A percentile compares a stretch with the other conserved stretches of the same genome.
Evolutionary conservation across 2,329 filamentous ascomycete genomes (phyloP).

Genomic region (Cercospora nicotianae): DNA sequence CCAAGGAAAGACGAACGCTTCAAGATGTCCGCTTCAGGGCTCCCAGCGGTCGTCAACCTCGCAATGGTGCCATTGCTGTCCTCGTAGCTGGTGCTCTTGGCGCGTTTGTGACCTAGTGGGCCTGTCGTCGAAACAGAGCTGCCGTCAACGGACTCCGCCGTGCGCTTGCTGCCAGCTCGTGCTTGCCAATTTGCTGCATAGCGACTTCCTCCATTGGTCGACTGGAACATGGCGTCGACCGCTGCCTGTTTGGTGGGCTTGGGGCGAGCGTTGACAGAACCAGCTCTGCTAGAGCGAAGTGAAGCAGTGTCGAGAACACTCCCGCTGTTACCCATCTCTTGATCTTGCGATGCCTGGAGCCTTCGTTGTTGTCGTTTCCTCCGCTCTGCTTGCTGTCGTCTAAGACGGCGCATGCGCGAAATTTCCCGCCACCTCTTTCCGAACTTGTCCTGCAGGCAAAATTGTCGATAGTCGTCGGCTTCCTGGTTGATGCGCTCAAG

Average conservation of each 20-base stretch:
- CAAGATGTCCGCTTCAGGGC: conserved; percentile 24
- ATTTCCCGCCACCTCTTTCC: conserved; percentile 40
- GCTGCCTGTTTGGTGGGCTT: conserved; percentile 6
- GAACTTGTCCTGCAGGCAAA: conserved; percentile 41
- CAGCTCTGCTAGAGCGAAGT: conserved; percentile 16
- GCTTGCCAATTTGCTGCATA: conserved; percentile 20
- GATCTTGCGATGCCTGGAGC: conserved; percentile 26
- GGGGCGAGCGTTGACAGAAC: background rate
- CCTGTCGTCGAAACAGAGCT: conserved; percentile 12
- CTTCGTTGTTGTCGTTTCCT: conserved; percentile 35
- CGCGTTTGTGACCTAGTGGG: conserved; percentile 32
- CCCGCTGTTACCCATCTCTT: conserved; percentile 12
- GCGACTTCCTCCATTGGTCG: conserved; percentile 21
- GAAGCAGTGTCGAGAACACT: conserved; percentile 21
- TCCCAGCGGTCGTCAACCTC: conserved; percentile 22
- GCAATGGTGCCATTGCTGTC: conserved; percentile 27
- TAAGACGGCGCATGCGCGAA: conserved; percentile 9
- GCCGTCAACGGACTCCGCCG: conserved; percentile 28
- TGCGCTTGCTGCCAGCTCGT: conserved; percentile 31
- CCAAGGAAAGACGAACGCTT: conserved; percentile 37
- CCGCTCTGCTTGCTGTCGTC: conserved; percentile 6
- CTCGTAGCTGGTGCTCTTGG: conserved; percentile 33
- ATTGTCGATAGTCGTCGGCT: conserved; percentile 36
- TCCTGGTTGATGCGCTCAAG: conserved; percentile 33
- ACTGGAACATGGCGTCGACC: conserved; percentile 30